Conservation (phyloP, 202 grass and related monocot species). For the Saccharum hybrid region DNA sequence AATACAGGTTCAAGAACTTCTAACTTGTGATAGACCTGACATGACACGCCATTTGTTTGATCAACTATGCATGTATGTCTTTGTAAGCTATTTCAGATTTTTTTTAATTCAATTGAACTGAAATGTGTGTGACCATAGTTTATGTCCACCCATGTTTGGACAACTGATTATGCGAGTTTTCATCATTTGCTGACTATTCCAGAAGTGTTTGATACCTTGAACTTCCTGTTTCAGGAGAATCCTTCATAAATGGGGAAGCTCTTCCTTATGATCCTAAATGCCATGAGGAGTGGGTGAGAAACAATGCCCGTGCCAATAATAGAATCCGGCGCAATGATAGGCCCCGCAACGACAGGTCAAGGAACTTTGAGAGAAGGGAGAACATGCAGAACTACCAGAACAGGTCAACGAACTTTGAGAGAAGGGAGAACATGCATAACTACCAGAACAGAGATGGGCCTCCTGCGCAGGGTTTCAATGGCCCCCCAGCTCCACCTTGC, state of each 20-base stretch:
- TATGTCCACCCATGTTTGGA: background rate
- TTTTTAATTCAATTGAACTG: background rate
- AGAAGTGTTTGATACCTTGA: background rate
- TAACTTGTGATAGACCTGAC: background rate
- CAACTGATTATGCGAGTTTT: background rate
- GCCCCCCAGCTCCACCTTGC: constrained; percentile 38
- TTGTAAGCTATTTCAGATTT: background rate
- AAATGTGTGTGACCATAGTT: background rate
- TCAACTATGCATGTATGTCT: background rate
- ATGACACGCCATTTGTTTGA: background rate
- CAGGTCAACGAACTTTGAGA: constrained; percentile 68
- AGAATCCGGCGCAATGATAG: constrained; percentile 59
- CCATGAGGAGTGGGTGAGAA: constrained; percentile 78
- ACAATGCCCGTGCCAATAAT: constrained; percentile 55
- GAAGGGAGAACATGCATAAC: constrained; percentile 59
- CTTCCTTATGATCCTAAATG: constrained; percentile 76
- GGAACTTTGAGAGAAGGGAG: constrained; percentile 69
- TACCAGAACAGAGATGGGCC: constrained; percentile 35
- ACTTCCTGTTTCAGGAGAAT: constrained; percentile 55
- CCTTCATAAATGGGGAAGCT: constrained; percentile 66
- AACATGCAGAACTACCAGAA: constrained; percentile 72
- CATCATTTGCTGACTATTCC: background rate
- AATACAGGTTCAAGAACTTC: background rate
- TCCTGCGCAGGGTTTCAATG: constrained; percentile 50
- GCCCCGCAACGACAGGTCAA: constrained; percentile 69